A percentile compares a stretch with the other conserved stretches of the same genome.
These are phyloP conservation scores for Calocybe cyanea DNA, from an alignment of 768 basidiomycete species.

Conservation along the genomic window DNA sequence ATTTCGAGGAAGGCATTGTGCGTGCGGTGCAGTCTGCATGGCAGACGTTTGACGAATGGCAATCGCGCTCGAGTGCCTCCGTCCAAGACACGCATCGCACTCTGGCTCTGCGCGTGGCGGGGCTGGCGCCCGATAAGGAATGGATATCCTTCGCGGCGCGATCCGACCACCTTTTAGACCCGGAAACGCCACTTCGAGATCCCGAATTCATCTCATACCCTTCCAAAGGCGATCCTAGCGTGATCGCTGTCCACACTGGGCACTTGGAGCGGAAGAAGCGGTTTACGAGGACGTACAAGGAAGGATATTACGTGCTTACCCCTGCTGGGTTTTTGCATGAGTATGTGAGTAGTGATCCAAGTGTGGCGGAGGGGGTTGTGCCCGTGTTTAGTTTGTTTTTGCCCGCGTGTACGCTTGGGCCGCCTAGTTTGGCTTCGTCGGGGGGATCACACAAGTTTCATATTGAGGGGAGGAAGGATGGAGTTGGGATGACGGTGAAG, in stretches of 20 bases:
- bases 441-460: constrained; percentile 92
- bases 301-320: constrained; percentile 90
- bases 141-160: constrained; percentile 96
- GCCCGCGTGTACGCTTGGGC: constrained; percentile 93
- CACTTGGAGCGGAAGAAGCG: constrained; percentile 93
- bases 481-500: constrained; percentile 59
- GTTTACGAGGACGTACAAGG: constrained; percentile 82
- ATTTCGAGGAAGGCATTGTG: constrained; percentile 96
- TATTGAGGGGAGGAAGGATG: constrained; percentile 89
- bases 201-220: constrained; percentile 79
- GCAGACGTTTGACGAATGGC: constrained; percentile 96
- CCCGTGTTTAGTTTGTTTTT: constrained; percentile 89
- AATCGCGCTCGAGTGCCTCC: constrained; percentile 69
- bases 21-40: constrained; percentile 94
- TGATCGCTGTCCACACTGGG: constrained; percentile 84
- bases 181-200: constrained; percentile 90
- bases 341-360: constrained; percentile 75
- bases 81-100: constrained; percentile 73
- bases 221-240: constrained; percentile 83
- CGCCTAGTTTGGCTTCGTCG: constrained; percentile 59
- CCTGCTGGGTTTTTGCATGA: constrained; percentile 97
- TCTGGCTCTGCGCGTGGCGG: constrained; percentile 71
- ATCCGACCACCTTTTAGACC: constrained; percentile 92
- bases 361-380: constrained; percentile 37
- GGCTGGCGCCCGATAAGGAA: constrained; percentile 82